Evolutionary conservation across 2,329 filamentous ascomycete species (phyloP), one percentile per base, ranked within the genome.

Genomic region (Hypoxylon sp.): DNA sequence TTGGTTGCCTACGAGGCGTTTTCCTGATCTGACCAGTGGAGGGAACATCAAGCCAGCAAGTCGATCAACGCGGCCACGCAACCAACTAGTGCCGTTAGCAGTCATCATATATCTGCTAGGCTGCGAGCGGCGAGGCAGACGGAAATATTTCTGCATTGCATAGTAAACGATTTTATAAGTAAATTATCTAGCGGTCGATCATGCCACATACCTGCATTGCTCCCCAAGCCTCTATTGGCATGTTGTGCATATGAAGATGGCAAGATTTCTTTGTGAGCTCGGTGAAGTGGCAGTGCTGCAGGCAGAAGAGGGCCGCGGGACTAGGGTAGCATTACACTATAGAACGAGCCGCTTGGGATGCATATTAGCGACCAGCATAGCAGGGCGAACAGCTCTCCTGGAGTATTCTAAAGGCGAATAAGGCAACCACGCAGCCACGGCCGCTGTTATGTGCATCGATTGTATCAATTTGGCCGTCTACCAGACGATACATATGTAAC

Each of bases 381-480:
- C 49, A 66, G 60, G 68, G 68, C 68, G 61, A 33, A 64, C 59
- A 27, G 33, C 8, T 49, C 55, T 46, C 55, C 49, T 42, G 61
- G 50, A 55, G 61, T 44, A 53, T 62, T 68, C 58, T 58, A 68
- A 20, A 68, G 65, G 64, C 27, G 33, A 17, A 22, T 53, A 57
- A 66, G 68, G 61, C 64, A 64, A 68, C 68, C 68, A 71, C 68
- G 68, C 65, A 56, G 49, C 51, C 37, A 57, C 14, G 25, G 33
- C 56, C 44, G 50, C 37, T 31, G 49, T 54, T 40, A 5, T 54
- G 33, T 35, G 8, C 33, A 60, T 60, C 25, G 5, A 27, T 27
- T 27, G 25, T 27, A 27, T 27, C 25, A 27, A 27, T 27, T 61
- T 37, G 46, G 55, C 53, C 53, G 25, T 3, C 46, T 44, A 31